Evolutionary conservation across 192 early-diverging fungal species (phyloP).

Genomic region (Gonapodya prolifera): DNA sequence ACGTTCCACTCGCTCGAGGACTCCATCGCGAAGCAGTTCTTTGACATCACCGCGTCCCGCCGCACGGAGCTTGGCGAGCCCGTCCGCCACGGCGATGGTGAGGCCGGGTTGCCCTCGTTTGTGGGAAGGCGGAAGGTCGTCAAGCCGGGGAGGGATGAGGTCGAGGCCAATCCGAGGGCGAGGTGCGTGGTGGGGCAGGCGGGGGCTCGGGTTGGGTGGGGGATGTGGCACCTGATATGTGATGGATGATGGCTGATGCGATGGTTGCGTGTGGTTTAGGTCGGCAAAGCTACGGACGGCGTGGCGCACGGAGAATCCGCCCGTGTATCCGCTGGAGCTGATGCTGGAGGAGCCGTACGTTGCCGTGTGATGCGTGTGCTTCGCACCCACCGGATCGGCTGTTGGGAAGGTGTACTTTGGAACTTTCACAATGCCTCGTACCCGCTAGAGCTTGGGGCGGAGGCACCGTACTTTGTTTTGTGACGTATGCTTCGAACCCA

Average conservation of each 20-base stretch:
- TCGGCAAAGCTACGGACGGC: neutral
- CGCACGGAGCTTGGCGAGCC: constrained; percentile 4
- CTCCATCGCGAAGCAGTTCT: constrained; percentile 49
- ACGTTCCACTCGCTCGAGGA: constrained; percentile 70
- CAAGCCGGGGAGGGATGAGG: constrained; percentile 31
- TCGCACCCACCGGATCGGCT: too few relatives aligned
- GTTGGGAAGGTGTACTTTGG: too few relatives aligned
- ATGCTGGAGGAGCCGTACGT: neutral
- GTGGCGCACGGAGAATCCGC: neutral
- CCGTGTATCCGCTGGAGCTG: neutral
- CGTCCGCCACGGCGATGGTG: neutral
- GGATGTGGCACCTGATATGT: neutral
- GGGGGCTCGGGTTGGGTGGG: constrained; percentile 11
- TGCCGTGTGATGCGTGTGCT: too few relatives aligned
- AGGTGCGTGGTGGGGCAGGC: constrained; percentile 43
- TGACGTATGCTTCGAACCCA: too few relatives aligned
- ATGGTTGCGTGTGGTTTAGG: too few relatives aligned
- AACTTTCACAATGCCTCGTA: too few relatives aligned
- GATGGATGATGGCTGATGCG: too few relatives aligned
- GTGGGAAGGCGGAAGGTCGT: constrained; percentile 19
- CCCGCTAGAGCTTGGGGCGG: too few relatives aligned
- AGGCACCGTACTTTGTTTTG: too few relatives aligned
- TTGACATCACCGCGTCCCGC: constrained; percentile 16
- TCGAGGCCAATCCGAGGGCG: constrained; percentile 38
- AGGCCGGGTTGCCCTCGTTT: constrained; percentile 4